Evolutionary conservation across 2,329 filamentous ascomycete genomes (phyloP), one percentile per base, ranked within the genome.

Genomic region (Zopfia rhizophila): DNA sequence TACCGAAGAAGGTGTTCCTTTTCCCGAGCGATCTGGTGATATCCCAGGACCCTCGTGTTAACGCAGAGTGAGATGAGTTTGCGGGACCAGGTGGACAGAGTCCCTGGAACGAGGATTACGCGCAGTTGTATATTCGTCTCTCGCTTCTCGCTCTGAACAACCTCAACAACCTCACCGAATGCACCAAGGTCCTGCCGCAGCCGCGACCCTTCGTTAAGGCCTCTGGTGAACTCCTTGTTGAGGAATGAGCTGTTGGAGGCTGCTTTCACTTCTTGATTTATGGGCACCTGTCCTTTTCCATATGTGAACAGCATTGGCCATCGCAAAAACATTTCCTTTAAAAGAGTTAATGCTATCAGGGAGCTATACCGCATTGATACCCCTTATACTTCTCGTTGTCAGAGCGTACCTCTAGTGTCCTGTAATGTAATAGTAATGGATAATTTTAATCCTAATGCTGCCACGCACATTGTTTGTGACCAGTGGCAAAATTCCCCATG

Each of bases 131-230:
- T 53, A 69, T 80, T 40, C 74, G 79, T 13, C 68, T 83, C 30
- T 77, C 73, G 30, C 62, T 83, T 5, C 70, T 83, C 14, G 81
- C 80, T 2, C 79, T 82, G 10, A 72, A 78, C 50, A 81, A 81
- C 55, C 76, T 82, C 58, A 82, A 82, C 62, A 54, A 66, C 5
- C 61, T 83, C 38, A 77, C 72, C 2, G 79, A 82, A 52, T 83
- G 80, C 69, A 79, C 77, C 10, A 75, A 76, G 56, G 77, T 77
- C 3, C 64, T 82, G 13, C 79, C 66, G 0, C 47, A 11, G 14
- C 33, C 47, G 10, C 45, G 19, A 10, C 38, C 38, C 13, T 25
- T 12, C 2, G 60, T 61, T 30, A 41, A 33, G 40, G 43, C 27
- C 8, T 53, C 57, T 11, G 45, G 46, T 2, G 44, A 55, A 23